Evolutionary conservation across 2,329 filamentous ascomycete species (phyloP).

Genomic region (Diaporthe sp.): DNA sequence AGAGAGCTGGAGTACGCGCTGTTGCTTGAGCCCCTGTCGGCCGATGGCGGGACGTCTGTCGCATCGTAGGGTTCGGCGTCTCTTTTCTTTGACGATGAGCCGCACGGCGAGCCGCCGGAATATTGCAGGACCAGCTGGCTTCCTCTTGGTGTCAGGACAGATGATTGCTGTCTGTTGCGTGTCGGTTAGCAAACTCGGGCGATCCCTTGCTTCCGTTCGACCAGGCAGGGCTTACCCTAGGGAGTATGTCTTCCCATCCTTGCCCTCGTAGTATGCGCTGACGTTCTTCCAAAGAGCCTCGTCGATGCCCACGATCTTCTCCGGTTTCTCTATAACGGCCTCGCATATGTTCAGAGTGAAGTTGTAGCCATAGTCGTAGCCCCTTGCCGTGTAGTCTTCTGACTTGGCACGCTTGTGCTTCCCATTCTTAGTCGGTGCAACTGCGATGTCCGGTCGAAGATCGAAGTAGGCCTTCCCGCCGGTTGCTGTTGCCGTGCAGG

Average conservation of each 20-base stretch:
- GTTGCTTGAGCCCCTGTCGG: slow-evolving; percentile 19
- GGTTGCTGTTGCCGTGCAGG: slow-evolving; percentile 69
- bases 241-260: slow-evolving; percentile 75
- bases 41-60: slow-evolving; percentile 44
- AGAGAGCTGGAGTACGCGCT: slow-evolving; percentile 37
- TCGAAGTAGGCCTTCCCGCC: slow-evolving; percentile 71
- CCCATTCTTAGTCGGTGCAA: slow-evolving; percentile 57
- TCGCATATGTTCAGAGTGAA: slow-evolving; percentile 89
- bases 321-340: slow-evolving; percentile 77
- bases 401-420: slow-evolving; percentile 60
- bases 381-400: slow-evolving; percentile 74
- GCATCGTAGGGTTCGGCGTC: slow-evolving; percentile 50
- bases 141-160: slow-evolving; percentile 71
- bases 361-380: slow-evolving; percentile 84
- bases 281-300: slow-evolving; percentile 77
- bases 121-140: slow-evolving; percentile 85
- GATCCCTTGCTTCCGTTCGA: neutral
- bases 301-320: slow-evolving; percentile 75
- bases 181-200: slow-evolving; percentile 33
- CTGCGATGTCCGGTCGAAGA: slow-evolving; percentile 67
- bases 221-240: slow-evolving; percentile 72
- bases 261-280: slow-evolving; percentile 81
- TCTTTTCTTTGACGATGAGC: slow-evolving; percentile 58
- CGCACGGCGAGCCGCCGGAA: slow-evolving; percentile 82
- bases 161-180: slow-evolving; percentile 66